Conservation (phyloP, 2,329 filamentous ascomycete genomes). For the Neopestalotiopsis rosae region DNA sequence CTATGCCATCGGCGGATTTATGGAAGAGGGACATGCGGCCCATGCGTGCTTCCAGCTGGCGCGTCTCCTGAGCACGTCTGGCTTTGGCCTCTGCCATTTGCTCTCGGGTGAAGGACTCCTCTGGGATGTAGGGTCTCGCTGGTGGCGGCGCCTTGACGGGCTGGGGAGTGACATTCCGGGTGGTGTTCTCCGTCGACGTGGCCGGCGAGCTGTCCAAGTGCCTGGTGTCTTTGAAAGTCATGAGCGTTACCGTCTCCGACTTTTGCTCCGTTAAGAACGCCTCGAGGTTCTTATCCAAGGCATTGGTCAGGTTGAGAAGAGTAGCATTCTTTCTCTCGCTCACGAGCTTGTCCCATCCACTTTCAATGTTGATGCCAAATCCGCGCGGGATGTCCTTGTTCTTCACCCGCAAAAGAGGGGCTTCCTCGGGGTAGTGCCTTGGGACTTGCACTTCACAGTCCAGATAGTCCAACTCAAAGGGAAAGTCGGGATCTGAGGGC, state of each 20-base stretch:
- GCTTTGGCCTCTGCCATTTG: slow-evolving; percentile 68
- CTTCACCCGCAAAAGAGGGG: slow-evolving; percentile 65
- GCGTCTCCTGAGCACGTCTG: slow-evolving; percentile 67
- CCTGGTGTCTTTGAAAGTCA: slow-evolving; percentile 64
- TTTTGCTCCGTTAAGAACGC: slow-evolving; percentile 71
- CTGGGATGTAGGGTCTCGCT: slow-evolving; percentile 42
- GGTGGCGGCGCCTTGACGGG: slow-evolving; percentile 22
- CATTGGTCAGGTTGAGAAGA: slow-evolving; percentile 70
- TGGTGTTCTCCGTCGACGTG: slow-evolving; percentile 22
- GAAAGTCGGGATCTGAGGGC: slow-evolving; percentile 84
- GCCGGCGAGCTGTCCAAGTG: slow-evolving; percentile 40
- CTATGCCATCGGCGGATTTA: slow-evolving; percentile 71
- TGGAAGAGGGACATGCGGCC: slow-evolving; percentile 70
- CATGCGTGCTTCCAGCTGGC: slow-evolving; percentile 78
- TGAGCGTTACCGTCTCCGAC: slow-evolving; percentile 73
- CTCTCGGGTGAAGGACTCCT: slow-evolving; percentile 59
- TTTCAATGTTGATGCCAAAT: slow-evolving; percentile 78
- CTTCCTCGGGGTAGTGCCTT: slow-evolving; percentile 61
- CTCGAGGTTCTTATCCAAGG: slow-evolving; percentile 76
- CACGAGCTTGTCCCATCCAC: slow-evolving; percentile 72
- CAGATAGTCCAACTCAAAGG: slow-evolving; percentile 74
- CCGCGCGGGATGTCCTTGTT: slow-evolving; percentile 74
- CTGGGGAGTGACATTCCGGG: slow-evolving; percentile 16
- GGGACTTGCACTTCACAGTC: slow-evolving; percentile 73
- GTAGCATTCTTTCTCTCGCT: slow-evolving; percentile 60